Evolutionary conservation across 768 basidiomycete genomes (phyloP).

Genomic region (Leccinum rimulosum): DNA sequence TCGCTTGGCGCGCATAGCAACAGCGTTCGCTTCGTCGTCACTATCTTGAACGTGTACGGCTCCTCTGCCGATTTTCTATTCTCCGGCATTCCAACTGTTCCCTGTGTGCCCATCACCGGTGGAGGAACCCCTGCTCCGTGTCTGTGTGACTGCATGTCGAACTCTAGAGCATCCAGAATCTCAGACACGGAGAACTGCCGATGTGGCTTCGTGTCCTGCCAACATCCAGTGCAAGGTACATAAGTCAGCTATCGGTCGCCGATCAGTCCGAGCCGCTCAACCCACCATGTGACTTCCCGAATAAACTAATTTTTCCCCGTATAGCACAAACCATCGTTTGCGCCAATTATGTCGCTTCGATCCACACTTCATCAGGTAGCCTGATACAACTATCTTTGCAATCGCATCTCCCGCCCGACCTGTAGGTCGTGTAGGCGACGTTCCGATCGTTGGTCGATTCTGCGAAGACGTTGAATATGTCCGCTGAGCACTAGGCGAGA

Average conservation of each 20-base stretch:
- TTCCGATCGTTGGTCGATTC: constrained; percentile 36
- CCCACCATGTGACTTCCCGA: constrained; percentile 93
- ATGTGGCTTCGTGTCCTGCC: constrained; percentile 86
- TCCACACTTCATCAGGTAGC: constrained; percentile 96
- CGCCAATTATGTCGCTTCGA: constrained; percentile 92
- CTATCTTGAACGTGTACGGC: constrained; percentile 86
- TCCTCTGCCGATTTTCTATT: constrained; percentile 46
- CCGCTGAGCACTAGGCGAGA: constrained; percentile 44
- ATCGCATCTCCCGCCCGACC: constrained; percentile 50
- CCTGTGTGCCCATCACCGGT: constrained; percentile 29
- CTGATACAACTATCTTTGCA: constrained; percentile 75
- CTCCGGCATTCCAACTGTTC: constrained; percentile 34
- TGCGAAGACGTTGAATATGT: constrained; percentile 47
- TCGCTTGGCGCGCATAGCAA: constrained; percentile 92
- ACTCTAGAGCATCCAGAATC: constrained; percentile 92
- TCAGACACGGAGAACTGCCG: constrained; percentile 80
- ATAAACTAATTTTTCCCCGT: constrained; percentile 83
- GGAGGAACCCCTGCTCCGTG: constrained; percentile 39
- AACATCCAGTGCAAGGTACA: constrained; percentile 7
- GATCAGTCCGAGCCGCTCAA: constrained; percentile 18
- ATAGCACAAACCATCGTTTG: constrained; percentile 97
- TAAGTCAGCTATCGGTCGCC: constrained; percentile 9
- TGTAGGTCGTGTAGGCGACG: constrained; percentile 44
- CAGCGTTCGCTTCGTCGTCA: constrained; percentile 89
- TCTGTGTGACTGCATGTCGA: constrained; percentile 58